These are phyloP conservation scores for Phaeosphaeria sp. DNA, from an alignment of 2,329 filamentous ascomycete genomes.

Conservation along the genomic window DNA sequence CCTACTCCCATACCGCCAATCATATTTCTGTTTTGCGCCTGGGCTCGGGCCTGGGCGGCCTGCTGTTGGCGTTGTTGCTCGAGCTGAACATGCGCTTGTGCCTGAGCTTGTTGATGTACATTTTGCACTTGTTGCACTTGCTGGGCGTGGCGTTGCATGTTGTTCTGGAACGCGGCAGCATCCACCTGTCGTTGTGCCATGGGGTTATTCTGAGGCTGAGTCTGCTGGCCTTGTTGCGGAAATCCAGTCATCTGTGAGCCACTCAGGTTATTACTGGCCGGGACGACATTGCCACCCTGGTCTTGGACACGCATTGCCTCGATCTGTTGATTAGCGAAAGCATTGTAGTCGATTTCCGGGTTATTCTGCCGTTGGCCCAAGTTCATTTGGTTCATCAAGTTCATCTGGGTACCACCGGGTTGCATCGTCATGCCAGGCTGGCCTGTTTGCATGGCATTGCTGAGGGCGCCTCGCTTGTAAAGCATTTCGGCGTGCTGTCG, in stretches of 20 bases:
- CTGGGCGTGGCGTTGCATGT: slow-evolving; percentile 45
- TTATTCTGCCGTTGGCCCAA: slow-evolving; percentile 37
- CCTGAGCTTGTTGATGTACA: slow-evolving; percentile 20
- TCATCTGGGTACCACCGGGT: slow-evolving; percentile 32
- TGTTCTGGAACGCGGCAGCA: slow-evolving; percentile 30
- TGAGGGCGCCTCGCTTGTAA: slow-evolving; percentile 28
- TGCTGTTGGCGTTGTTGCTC: background rate
- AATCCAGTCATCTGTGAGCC: slow-evolving; percentile 47
- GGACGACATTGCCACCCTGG: slow-evolving; percentile 68
- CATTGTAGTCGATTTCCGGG: slow-evolving; percentile 57
- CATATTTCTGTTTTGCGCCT: slow-evolving; percentile 9
- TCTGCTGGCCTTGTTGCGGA: slow-evolving; percentile 32
- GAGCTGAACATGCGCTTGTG: slow-evolving; percentile 21
- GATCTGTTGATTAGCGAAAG: slow-evolving; percentile 66
- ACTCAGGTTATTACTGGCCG: slow-evolving; percentile 64
- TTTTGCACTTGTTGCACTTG: slow-evolving; percentile 27
- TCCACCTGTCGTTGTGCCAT: slow-evolving; percentile 39
- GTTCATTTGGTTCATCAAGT: slow-evolving; percentile 36
- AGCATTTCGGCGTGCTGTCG: slow-evolving; percentile 54
- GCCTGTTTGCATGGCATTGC: slow-evolving; percentile 12
- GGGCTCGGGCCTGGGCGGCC: background rate
- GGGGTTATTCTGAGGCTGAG: slow-evolving; percentile 32
- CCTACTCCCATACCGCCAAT: slow-evolving; percentile 48
- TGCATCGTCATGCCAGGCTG: slow-evolving; percentile 42
- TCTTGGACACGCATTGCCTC: slow-evolving; percentile 67